Evolutionary conservation across 305 asterid species (phyloP), one percentile per base, ranked within the genome.

Genomic region (Fraxinus albicans): DNA sequence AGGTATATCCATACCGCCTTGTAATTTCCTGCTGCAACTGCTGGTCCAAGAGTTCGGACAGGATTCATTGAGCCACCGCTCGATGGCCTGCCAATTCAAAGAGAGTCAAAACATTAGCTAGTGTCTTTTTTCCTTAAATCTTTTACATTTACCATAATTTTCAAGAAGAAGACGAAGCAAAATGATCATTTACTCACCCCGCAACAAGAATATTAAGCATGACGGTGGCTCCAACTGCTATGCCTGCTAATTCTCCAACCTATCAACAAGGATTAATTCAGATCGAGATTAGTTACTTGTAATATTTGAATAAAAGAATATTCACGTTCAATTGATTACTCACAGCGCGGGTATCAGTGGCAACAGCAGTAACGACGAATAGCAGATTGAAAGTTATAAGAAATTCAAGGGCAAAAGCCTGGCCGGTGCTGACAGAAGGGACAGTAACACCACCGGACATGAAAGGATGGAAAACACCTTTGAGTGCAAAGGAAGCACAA

Each of bases 171-270:
- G 70, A 21, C 0, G 70, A 19, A 60, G 70, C 23, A 60, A 1
- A 7, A 19, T 9, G 10, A 21, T 6, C 3, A 27, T 19, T 65
- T 34, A 81, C 94, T 88, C 75, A 94, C 98, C 99, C 98, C 0
- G 98, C 99, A 13, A 95, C 95, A 29, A 95, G 97, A 38, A 95
- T 93, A 60, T 95, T 93, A 38, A 95, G 96, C 94, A 95, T 86
- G 4, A 95, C 97, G 1, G 98, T 94, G 17, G 98, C 98, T 81
- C 99, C 99, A 76, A 94, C 97, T 0, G 99, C 99, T 67, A 95
- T 92, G 72, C 99, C 99, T 2, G 99, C 98, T 84, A 94, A 81
- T 75, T 95, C 98, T 79, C 98, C 98, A 2, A 95, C 97, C 97
- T 93, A 80, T 40, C 60, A 10, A 19, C 29, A 50, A 63, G 60